These are phyloP conservation scores for Pseudogymnoascus verrucosus DNA, from an alignment of 2,329 filamentous ascomycete genomes.

Conservation along the genomic window DNA sequence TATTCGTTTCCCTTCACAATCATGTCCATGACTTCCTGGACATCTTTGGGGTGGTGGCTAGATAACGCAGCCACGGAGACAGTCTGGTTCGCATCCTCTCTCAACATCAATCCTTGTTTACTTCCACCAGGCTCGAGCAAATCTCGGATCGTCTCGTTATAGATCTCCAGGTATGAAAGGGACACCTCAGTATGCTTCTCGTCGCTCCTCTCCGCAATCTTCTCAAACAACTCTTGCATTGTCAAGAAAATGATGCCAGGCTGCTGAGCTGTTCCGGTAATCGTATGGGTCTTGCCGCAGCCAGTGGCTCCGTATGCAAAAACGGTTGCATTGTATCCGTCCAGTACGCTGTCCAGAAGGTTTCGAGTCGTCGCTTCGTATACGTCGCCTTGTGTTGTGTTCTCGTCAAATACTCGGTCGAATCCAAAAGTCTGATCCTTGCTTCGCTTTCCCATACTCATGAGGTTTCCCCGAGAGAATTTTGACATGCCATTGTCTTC, in stretches of 20 bases:
- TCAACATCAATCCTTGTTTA: conserved; percentile 70
- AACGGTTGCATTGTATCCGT: conserved; percentile 97
- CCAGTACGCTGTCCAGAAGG: conserved; percentile 88
- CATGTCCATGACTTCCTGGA: conserved; percentile 98
- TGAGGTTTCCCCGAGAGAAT: conserved; percentile 74
- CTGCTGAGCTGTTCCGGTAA: conserved; percentile 82
- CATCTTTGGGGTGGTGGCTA: conserved; percentile 82
- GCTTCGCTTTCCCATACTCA: conserved; percentile 73
- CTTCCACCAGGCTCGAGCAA: conserved; percentile 77
- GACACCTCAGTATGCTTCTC: conserved; percentile 88
- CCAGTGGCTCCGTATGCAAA: conserved; percentile 98
- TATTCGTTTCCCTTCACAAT: conserved; percentile 92
- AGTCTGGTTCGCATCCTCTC: conserved; percentile 87
- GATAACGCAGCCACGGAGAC: conserved; percentile 87
- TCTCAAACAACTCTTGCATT: conserved; percentile 98
- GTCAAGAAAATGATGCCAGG: conserved; percentile 98
- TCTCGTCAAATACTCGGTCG: conserved; percentile 94
- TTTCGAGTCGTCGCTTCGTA: conserved; percentile 87
- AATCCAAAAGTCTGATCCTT: conserved; percentile 98
- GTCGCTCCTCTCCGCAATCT: conserved; percentile 75
- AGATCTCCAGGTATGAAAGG: conserved; percentile 94
- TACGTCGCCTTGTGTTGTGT: conserved; percentile 81
- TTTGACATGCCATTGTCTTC: conserved; percentile 89
- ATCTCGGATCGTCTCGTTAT: conserved; percentile 98
- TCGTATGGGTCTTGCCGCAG: conserved; percentile 97